Evolutionary conservation across 768 basidiomycete species (phyloP), one percentile per base, ranked within the genome.

Genomic region (Sporobolomyces phaffii): DNA sequence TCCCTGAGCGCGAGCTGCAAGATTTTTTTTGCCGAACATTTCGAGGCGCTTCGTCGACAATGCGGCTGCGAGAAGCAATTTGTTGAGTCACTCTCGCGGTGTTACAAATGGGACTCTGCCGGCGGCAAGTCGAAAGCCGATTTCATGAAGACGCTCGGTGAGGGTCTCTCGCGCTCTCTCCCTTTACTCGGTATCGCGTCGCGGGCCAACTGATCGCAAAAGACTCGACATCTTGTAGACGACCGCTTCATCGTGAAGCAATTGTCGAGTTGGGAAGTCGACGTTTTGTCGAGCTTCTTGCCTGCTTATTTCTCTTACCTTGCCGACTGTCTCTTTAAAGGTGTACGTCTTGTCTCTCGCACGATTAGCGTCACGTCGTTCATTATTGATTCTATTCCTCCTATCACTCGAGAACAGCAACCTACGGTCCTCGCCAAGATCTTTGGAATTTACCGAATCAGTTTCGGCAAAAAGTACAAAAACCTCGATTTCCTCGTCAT

Each of bases 211-310:
- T n/a, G n/a, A n/a, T n/a, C n/a, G n/a, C n/a, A n/a, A n/a, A n/a
- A n/a, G n/a, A n/a, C n/a, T n/a, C n/a, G n/a, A n/a, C n/a, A n/a
- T n/a, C n/a, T 38, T 24, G 18, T 63, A 96, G 94, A 99, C 75
- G 92, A 98, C 77, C 91, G 96, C 9, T 98, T 98, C 81, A 96
- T 99, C 71, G 91, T 94, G 38, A 99, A 99, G 75, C 94, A 97
- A 73, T 83, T 98, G 31, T 94, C 93, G 0, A 83, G 84, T 63
- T 82, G 89, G 34, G 96, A 99, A 75, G 80, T 97, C 71, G 90
- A 94, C 76, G 90, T 90, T 0, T 89, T 98, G 86, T 90, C 93
- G 72, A 90, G 88, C 0, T 98, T 99, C 78, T 94, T 91, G 18
- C 96, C 94, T 0, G 88, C 90, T 2, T 99, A 99, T 77, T 98